These are phyloP conservation scores for Aspergillus nidulans DNA, from an alignment of 495 filamentous ascomycete genomes.

Conservation along the genomic window DNA sequence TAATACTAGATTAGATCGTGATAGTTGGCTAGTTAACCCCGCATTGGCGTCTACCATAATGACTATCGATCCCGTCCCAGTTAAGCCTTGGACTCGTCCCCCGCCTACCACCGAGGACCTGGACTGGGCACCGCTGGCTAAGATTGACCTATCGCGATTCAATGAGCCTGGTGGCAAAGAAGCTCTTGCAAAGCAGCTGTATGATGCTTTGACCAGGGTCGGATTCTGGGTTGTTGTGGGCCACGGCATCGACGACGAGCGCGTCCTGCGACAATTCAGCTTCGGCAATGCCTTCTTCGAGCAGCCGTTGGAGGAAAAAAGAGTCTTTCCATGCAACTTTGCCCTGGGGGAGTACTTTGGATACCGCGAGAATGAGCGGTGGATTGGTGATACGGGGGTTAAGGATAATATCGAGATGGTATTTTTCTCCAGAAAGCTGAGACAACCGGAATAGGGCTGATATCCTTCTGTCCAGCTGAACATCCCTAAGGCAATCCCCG, in stretches of 20 bases:
- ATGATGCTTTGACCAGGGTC: constrained; percentile 36
- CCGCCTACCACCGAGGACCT: constrained; percentile 26
- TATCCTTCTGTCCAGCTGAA: constrained; percentile 29
- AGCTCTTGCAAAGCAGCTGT: neutral
- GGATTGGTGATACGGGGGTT: constrained; percentile 42
- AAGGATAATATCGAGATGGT: constrained; percentile 47
- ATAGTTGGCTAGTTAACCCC: too few species aligned
- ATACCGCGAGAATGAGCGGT: constrained; percentile 40
- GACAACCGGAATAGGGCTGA: neutral
- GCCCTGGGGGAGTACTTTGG: constrained; percentile 43
- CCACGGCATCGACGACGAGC: constrained; percentile 33
- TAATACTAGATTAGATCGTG: too few species aligned
- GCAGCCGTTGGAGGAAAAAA: constrained; percentile 29
- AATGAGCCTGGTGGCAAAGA: neutral
- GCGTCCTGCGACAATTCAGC: constrained; percentile 35
- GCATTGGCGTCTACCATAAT: too few species aligned
- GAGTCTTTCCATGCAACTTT: constrained; percentile 37
- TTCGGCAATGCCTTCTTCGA: constrained; percentile 39
- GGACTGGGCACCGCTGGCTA: constrained; percentile 44
- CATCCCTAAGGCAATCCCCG: constrained; percentile 45
- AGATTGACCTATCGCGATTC: neutral
- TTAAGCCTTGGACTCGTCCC: constrained; percentile 39
- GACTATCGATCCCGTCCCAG: constrained; percentile 11
- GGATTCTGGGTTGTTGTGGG: constrained; percentile 34
- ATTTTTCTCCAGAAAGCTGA: neutral